Evolutionary conservation across 2,329 filamentous ascomycete genomes (phyloP).

Genomic region (Penicillium sp.): DNA sequence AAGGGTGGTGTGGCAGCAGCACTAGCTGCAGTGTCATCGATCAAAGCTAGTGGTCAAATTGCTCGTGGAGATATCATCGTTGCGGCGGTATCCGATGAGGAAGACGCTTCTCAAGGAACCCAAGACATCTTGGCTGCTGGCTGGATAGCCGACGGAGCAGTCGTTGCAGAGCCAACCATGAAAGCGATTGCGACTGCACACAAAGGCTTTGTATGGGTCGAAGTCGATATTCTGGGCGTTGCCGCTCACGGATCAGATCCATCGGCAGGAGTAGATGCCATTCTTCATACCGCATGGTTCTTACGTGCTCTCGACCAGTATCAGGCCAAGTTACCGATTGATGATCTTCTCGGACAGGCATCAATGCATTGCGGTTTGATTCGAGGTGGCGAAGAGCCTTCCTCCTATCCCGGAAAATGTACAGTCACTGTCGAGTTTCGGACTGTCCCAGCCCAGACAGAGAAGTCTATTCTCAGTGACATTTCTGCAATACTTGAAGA

Average conservation of each 20-base stretch:
- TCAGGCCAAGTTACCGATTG: conserved; percentile 39
- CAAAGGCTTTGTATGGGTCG: conserved; percentile 53
- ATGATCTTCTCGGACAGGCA: conserved; percentile 44
- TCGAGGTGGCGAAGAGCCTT: conserved; percentile 56
- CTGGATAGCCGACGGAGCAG: conserved; percentile 58
- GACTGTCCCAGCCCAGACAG: conserved; percentile 52
- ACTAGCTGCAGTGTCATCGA: conserved; percentile 48
- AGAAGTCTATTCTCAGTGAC: conserved; percentile 43
- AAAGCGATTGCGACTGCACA: conserved; percentile 51
- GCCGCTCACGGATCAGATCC: conserved; percentile 45
- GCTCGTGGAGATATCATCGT: conserved; percentile 57
- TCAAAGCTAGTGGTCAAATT: conserved; percentile 35
- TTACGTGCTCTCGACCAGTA: conserved; percentile 52
- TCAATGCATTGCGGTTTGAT: conserved; percentile 55
- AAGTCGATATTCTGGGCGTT: conserved; percentile 40
- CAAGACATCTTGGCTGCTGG: conserved; percentile 55
- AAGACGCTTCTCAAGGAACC: conserved; percentile 56
- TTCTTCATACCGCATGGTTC: conserved; percentile 53
- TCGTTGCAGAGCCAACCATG: conserved; percentile 55
- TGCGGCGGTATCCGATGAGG: conserved; percentile 59
- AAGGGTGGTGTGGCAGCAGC: conserved; percentile 56
- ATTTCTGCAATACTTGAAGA: conserved; percentile 43
- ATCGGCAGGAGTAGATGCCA: conserved; percentile 55
- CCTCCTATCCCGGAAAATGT: conserved; percentile 57
- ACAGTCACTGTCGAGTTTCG: conserved; percentile 55